Evolutionary conservation across 192 early-diverging fungal species (phyloP), one percentile per base, ranked within the genome.

Genomic region (Rhizoclosmatium sp.): DNA sequence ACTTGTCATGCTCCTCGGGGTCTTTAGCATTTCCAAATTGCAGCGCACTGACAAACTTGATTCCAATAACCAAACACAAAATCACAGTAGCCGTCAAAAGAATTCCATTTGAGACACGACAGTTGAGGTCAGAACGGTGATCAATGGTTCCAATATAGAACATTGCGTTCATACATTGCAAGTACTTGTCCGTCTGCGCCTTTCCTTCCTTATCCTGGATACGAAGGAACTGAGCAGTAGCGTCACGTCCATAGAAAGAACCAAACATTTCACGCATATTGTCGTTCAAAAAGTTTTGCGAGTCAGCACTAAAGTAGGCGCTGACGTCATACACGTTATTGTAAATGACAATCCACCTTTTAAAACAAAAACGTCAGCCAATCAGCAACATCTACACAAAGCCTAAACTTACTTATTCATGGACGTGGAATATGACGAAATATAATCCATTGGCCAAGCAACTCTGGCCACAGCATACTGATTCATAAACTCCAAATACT

Each of bases 1-100:
- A 97, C 85, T 96, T 96, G 82, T 94, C 92, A 75, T 93, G 91
- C 23, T 96, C 93, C 78, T 96, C 92, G 0, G 97, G 92, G 70
- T 73, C 93, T 85, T 75, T 90, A 74, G 19, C 81, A 74, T 59
- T 89, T 76, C 93, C 93, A 75, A 97, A 87, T 80, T 97, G 95
- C 77, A 99, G 83, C 4, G 98, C 96, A 12, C 96, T 94, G 48
- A 99, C 81, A 81, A 99, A 99, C 89, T 98, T 98, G 87, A 98
- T 92, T 56, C 92, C 88, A 71, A 99, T 98, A 54, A 98, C 92
- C 10, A 88, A 80, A 2, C 94, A 94, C 47, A 99, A 82, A 48
- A 97, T 87, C 67, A 92, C 88, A 46, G 98, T 92, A 21, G 88
- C 86, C 14, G 93, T 90, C 59, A 97, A 84, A 54, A 98, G 80